Conservation (phyloP, 2,329 filamentous ascomycete species). For the Tolypocladium ophioglossoides region DNA sequence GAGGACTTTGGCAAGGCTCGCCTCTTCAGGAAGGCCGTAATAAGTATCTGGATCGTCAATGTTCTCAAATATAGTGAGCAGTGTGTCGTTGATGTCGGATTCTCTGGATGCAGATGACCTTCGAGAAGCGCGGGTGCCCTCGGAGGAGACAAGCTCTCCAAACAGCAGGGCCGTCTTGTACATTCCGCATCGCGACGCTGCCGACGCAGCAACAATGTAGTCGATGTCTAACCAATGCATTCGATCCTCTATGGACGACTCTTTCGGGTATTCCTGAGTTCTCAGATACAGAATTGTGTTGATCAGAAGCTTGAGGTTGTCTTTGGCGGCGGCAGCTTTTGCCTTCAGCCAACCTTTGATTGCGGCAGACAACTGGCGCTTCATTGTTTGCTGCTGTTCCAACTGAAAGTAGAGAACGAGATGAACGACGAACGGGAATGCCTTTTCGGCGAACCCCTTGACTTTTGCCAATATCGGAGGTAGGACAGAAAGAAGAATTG, state of each 20-base stretch:
- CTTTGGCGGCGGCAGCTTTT: slow-evolving; percentile 28
- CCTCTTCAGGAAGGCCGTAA: slow-evolving; percentile 75
- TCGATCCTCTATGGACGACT: slow-evolving; percentile 69
- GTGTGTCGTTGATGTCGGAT: slow-evolving; percentile 51
- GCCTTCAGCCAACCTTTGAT: slow-evolving; percentile 52
- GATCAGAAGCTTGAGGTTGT: slow-evolving; percentile 63
- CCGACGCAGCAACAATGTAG: slow-evolving; percentile 55
- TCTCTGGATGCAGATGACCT: slow-evolving; percentile 51
- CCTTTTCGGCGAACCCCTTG: slow-evolving; percentile 57
- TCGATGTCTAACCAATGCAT: slow-evolving; percentile 81
- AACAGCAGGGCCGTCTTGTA: slow-evolving; percentile 79
- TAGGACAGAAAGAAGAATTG: slow-evolving; percentile 60
- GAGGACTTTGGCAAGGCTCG: slow-evolving; percentile 68
- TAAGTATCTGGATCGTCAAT: slow-evolving; percentile 95
- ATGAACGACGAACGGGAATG: slow-evolving; percentile 80
- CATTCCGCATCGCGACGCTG: slow-evolving; percentile 72
- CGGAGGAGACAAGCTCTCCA: slow-evolving; percentile 59
- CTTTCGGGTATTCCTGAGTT: slow-evolving; percentile 63
- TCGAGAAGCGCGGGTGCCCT: slow-evolving; percentile 46
- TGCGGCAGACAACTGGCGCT: slow-evolving; percentile 53
- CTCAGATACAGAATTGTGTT: slow-evolving; percentile 81
- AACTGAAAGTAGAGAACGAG: slow-evolving; percentile 61
- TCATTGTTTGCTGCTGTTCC: slow-evolving; percentile 48
- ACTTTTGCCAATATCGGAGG: slow-evolving; percentile 55
- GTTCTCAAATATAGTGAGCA: slow-evolving; percentile 78